Base-by-base conservation (phyloP, 345 rosid species). In the Excoecaria agallocha region DNA sequence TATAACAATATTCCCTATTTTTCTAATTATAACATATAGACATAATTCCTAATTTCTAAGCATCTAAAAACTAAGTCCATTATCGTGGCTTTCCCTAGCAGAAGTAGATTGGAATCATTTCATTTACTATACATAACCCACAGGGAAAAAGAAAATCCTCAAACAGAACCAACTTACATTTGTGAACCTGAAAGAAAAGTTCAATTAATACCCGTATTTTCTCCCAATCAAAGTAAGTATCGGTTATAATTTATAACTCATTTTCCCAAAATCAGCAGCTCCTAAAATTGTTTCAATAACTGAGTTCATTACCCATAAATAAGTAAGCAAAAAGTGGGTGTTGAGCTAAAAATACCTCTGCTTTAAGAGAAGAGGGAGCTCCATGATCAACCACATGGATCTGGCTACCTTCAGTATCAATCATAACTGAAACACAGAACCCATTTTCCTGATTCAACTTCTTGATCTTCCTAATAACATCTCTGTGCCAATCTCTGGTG, bases 371-470 rank as follows among this genome's bases (percentile, higher is more conserved):
- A 20, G 86, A 88, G 71, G 90, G 87, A 66, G 87, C 77, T 22
- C 92, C 92, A 75, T 90, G 94, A 74, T 90, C 94, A 68, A 90
- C 85, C 41, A 90, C 89, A 77, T 90, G 88, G 66, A 88, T 88
- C 84, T 85, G 92, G 74, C 91, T 87, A 68, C 94, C 91, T 84
- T 90, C 94, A 19, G 92, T 90, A 63, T 90, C 94, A 57, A 90
- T 88, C 92, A 90, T 88, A 66, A 90, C 79, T 0, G 91, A 82
- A 70, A 90, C 84, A 80, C 85, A 87, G 56, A 83, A 88, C 54
- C 87, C 89, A 60, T 83, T 87, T 52, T 84, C 88, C 69, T 71
- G 69, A 72, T 87, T 90, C 81, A 90, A 77, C 76, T 24, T 75
- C 83, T 82, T 88, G 74, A 88, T 87, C 73, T 78, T 88, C 85